phyloP scores from a whole-genome alignment of 805 yeast genomes.

The Suhomyces vadensis region DNA sequence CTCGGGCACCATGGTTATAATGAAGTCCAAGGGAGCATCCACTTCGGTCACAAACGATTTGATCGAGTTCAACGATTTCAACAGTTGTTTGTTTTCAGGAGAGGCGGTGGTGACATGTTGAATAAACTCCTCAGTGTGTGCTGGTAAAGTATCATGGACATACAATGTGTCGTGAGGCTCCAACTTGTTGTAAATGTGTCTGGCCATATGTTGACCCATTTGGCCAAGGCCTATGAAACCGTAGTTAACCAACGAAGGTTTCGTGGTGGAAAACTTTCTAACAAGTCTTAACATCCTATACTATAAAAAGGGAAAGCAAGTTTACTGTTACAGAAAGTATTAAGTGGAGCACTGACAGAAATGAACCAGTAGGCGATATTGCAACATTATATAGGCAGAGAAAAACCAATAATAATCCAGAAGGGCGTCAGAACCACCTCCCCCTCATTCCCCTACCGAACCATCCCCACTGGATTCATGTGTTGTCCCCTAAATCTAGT shows the following conservation, averaged over 20 bases:
- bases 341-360: too few species aligned
- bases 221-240: slow-evolving; percentile 61
- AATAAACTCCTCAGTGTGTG: slow-evolving; percentile 27
- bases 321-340: too few species aligned
- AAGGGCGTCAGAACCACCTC: too few species aligned
- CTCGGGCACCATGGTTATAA: slow-evolving; percentile 57
- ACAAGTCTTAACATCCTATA: slow-evolving; percentile 7
- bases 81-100: slow-evolving; percentile 23
- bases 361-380: too few species aligned
- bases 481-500: background rate
- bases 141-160: slow-evolving; percentile 44
- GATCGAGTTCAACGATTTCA: slow-evolving; percentile 22
- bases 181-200: slow-evolving; percentile 44
- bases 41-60: slow-evolving; percentile 30
- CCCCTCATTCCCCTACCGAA: too few species aligned
- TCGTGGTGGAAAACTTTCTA: slow-evolving; percentile 8
- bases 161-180: slow-evolving; percentile 40
- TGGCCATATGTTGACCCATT: slow-evolving; percentile 59
- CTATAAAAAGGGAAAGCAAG: too few species aligned
- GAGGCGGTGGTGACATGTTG: slow-evolving; percentile 21
- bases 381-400: background rate
- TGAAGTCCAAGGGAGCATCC: slow-evolving; percentile 37
- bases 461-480: background rate
- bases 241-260: slow-evolving; percentile 23
- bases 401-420: background rate